These are phyloP conservation scores for Hypsizygus ulmarius DNA, from an alignment of 1,284 basidiomycete species.

Conservation along the genomic window DNA sequence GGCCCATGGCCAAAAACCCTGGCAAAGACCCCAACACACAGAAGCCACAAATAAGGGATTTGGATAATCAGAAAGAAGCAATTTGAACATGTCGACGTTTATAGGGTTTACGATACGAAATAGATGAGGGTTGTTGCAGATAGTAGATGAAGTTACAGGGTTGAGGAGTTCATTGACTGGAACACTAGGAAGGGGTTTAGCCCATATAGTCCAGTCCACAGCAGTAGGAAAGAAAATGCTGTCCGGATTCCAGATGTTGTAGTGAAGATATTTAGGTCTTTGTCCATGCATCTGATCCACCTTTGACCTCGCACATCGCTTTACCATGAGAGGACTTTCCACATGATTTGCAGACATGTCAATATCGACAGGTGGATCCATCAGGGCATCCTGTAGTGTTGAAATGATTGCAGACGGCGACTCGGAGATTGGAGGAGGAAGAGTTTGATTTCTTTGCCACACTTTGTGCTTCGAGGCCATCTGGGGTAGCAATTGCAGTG, in stretches of 20 bases:
- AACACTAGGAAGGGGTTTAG: background rate
- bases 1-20: slow-evolving; percentile 33
- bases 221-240: slow-evolving; percentile 1
- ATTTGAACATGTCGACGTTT: background rate
- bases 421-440: too few relatives aligned
- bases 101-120: slow-evolving; percentile 3
- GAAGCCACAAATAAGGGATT: slow-evolving; percentile 27
- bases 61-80: background rate
- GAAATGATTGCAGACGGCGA: slow-evolving; percentile 1
- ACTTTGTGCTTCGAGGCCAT: slow-evolving; percentile 12
- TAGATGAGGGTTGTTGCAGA: background rate
- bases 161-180: background rate
- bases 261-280: background rate
- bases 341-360: background rate
- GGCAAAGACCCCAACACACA: slow-evolving; percentile 20
- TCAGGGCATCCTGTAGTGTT: background rate
- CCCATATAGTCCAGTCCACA: slow-evolving; percentile 1
- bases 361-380: background rate
- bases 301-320: background rate
- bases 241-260: background rate
- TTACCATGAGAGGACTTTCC: background rate
- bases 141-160: background rate
- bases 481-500: slow-evolving; percentile 12
- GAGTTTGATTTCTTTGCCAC: background rate
- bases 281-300: background rate